Base-by-base conservation (phyloP, 1,139 yeast genomes). In the Diutina mesorugosa region DNA sequence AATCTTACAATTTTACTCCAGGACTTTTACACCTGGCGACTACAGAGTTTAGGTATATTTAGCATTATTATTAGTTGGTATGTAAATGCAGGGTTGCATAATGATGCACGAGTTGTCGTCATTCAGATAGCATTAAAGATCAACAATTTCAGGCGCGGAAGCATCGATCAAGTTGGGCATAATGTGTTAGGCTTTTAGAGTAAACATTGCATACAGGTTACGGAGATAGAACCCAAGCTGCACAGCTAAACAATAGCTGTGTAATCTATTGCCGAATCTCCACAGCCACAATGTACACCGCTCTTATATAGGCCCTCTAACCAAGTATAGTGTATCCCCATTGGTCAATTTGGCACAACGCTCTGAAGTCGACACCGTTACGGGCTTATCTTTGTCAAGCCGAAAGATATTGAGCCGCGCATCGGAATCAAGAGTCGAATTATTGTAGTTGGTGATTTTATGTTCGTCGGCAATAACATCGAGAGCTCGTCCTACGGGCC, bases 401-500 rank as follows among this genome's bases (percentile, higher is more conserved):
- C 72, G 68, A 61, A 80, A 80, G n/a, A 80, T 69, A 50, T 78
- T 75, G 54, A 80, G 67, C 58, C 76, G 67, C 56, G 76, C 74
- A n/a, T 67, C 64, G 1, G 69, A 63, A 35, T 78, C 77, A 32
- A 69, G 73, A 1, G 79, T 76, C 57, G 70, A 67, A 64, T 83
- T 84, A 64, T 86, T 86, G 56, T 71, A 66, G 67, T 87, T 87
- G 51, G 73, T 72, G 26, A 87, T 76, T 55, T 73, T 76, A 58
- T 86, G 67, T 45, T 71, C 66, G 41, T 76, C 78, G 4, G 91
- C 83, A 12, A 87, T 76, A 48, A 78, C 77, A 66, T 91, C 98
- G 55, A 90, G 69, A 2, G 85, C 85, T 60, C 88, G 75, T 0
- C 98, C 98, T 7, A 88, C 76, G 0, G 89, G 85, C 89, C 93